Conservation (phyloP, 192 early-diverging fungal genomes). For the Gorgonomyces haynaldii region DNA sequence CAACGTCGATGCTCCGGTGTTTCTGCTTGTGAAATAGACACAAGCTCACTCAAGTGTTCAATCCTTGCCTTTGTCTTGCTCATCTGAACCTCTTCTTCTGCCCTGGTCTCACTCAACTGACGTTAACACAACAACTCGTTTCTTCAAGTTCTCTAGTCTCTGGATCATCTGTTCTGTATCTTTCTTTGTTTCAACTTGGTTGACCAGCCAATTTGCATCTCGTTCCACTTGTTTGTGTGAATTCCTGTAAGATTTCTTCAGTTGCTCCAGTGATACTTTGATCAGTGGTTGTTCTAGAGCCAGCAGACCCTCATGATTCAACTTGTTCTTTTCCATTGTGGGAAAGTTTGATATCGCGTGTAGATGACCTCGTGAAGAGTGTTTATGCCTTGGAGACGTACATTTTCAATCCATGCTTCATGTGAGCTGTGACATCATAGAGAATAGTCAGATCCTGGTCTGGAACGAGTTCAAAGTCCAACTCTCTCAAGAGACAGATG, state of each 20-base stretch:
- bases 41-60: constrained; percentile 64
- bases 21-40: constrained; percentile 46
- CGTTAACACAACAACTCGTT: background rate
- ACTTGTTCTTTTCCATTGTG: constrained; percentile 1
- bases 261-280: constrained; percentile 85
- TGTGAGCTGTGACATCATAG: too few relatives aligned
- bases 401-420: too few relatives aligned
- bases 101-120: constrained; percentile 13
- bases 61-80: constrained; percentile 39
- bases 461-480: background rate
- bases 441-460: too few relatives aligned
- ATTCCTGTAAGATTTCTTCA: constrained; percentile 59
- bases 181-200: too few relatives aligned
- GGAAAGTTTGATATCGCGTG: too few relatives aligned
- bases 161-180: constrained; percentile 1
- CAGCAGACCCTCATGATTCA: constrained; percentile 48
- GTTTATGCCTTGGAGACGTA: too few relatives aligned
- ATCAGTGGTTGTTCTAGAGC: constrained; percentile 89
- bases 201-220: constrained; percentile 45
- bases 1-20: constrained; percentile 70
- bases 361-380: too few relatives aligned
- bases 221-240: constrained; percentile 76
- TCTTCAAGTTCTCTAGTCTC: constrained; percentile 28
- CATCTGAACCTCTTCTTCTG: constrained; percentile 1
- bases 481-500: background rate